Evolutionary conservation across 768 basidiomycete species (phyloP), one percentile per base, ranked within the genome.

Genomic region (Pluteus cervinus): DNA sequence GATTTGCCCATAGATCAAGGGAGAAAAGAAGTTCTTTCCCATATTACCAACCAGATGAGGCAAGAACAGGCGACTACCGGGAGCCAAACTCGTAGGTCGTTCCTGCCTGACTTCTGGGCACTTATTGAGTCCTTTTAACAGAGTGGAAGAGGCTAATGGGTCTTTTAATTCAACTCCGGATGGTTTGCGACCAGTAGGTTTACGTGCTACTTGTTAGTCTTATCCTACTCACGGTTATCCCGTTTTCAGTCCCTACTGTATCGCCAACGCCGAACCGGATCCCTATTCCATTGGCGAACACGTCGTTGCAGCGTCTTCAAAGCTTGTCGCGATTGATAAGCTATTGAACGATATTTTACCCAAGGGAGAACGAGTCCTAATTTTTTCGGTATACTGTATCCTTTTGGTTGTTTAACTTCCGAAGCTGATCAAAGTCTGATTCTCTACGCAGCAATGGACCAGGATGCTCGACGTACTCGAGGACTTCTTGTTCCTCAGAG

Each of bases 381-480:
- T 86, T 16, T 86, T 85, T 56, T 77, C 80, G 43, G 79, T 76
- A 41, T 30, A 71, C n/a, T n/a, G n/a, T n/a, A n/a, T n/a, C n/a
- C n/a, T n/a, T 59, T 10, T 8, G 2, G 5, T 15, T 16, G 14
- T 29, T 40, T 12, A 29, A 15, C 20, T 15, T 11, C 9, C 21
- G 14, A 18, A 5, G 3, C 29, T 20, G 15, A 15, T 29, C 21
- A 25, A 42, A 30, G 37, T 14, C 10, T 15, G 17, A 7, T 20
- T 31, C 21, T n/a, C 54, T n/a, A n/a, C n/a, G n/a, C 51, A 76
- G 72, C 76, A 79, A 75, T 79, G 74, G 74, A 76, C 72, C 34
- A 76, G 78, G 36, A 82, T 85, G 75, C 68, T 86, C 40, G 76
- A 84, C 42, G 49, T 81, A 24, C 52, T 86, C 4, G 80, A 83